Evolutionary conservation across 768 basidiomycete genomes (phyloP).

Genomic region (Trametopsis cervina): DNA sequence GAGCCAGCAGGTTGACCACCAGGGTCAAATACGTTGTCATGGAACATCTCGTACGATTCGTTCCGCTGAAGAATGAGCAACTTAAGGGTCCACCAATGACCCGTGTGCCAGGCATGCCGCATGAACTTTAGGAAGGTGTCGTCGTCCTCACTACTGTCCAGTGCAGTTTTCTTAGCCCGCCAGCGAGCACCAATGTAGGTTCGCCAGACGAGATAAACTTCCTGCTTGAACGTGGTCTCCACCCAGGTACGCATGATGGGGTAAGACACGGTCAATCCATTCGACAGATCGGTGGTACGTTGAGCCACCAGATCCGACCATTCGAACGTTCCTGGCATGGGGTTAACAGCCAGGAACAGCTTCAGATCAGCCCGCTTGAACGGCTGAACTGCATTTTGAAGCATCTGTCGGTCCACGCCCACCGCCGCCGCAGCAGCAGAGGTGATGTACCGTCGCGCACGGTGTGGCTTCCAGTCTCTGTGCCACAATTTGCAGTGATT

Average conservation of each 20-base stretch:
- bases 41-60: no score
- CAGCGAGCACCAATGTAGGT: no score
- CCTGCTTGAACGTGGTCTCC: background rate
- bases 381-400: background rate
- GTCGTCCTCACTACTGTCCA: no score
- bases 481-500: background rate
- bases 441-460: background rate
- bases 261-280: background rate
- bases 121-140: no score
- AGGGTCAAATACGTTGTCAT: no score
- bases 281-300: background rate
- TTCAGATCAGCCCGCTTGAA: background rate
- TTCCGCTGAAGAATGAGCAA: no score
- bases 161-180: no score
- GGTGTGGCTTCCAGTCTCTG: background rate
- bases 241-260: background rate
- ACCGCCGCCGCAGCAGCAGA: background rate
- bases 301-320: background rate
- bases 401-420: background rate
- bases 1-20: no score
- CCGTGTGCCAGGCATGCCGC: no score
- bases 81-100: no score
- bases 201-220: no score
- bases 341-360: background rate
- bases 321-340: constrained; percentile 2